Conservation (phyloP, 1,284 basidiomycete species). For the Sporisorium graminicola region DNA sequence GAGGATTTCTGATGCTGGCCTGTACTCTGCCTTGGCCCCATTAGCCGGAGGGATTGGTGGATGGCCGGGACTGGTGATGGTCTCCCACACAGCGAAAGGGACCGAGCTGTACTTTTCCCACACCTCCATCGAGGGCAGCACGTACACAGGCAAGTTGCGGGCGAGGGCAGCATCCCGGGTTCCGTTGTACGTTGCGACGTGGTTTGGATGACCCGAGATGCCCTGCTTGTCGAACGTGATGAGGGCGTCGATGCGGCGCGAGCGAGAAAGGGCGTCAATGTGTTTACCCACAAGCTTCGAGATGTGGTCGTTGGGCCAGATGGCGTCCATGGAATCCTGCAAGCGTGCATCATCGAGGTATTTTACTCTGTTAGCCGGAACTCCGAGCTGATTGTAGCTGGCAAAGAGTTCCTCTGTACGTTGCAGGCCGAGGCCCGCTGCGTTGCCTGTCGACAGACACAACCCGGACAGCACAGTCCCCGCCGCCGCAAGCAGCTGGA, state of each 20-base stretch:
- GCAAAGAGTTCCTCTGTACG: conserved; percentile 77
- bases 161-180: conserved; percentile 64
- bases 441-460: conserved; percentile 76
- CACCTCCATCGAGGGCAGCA: conserved; percentile 39
- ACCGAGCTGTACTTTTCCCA: conserved; percentile 52
- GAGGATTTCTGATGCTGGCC: conserved; percentile 30
- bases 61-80: conserved; percentile 25
- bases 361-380: conserved; percentile 75
- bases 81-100: conserved; percentile 42
- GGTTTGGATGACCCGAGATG: conserved; percentile 90
- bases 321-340: conserved; percentile 80
- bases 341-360: conserved; percentile 80
- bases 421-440: conserved; percentile 80
- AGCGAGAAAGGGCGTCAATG: conserved; percentile 68
- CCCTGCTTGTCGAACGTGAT: conserved; percentile 89
- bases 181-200: conserved; percentile 77
- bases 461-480: conserved; percentile 70
- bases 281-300: conserved; percentile 76
- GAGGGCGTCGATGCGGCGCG: conserved; percentile 72
- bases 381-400: conserved; percentile 74
- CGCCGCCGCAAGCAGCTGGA: conserved; percentile 74
- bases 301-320: conserved; percentile 79
- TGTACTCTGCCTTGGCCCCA: background rate
- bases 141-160: conserved; percentile 32
- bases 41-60: conserved; percentile 1